Base-by-base conservation (phyloP, 2,329 filamentous ascomycete species). In the Apiospora hydei region DNA sequence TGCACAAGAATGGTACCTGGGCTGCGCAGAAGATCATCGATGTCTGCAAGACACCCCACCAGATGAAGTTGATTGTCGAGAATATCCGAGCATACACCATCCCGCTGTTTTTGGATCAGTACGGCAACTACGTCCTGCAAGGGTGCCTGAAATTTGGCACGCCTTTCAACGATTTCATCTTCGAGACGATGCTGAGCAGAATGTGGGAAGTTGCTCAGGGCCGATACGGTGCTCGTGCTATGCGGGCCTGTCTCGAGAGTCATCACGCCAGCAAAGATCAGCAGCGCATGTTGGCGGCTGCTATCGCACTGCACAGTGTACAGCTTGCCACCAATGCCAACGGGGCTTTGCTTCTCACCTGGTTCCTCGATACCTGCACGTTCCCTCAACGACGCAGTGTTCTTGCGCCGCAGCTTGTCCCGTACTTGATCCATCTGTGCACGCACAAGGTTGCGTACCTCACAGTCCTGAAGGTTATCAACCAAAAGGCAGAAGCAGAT, bases 1-100 rank as follows among this genome's bases (percentile, higher is more conserved):
- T 98, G 10, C 96, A 99, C 88, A 99, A 99, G 89, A 99, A 99
- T 79, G 96, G 96, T 74, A 99, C 96, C 0, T 99, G 96, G 96
- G 96, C 96, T 71, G 96, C 96, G 0, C 96, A 99, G 84, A 99
- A 98, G 88, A 98, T 99, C 79, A 98, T 99, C 77, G 96, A 98
- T 78, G 94, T 98, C 8, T 96, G 95, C 81, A 94, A 96, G 83
- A 94, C 93, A 0, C 91, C 93, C 7, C 85, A 87, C 53, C 95
- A 98, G 83, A 96, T 96, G 91, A 85, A 87, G 67, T 85, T 94
- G 84, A 96, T 99, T 79, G 93, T 96, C 41, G 91, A 97, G 74
- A 89, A 94, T 76, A 87, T 98, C 43, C 92, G 92, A 4, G 92
- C 95, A 0, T 98, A 97, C 83, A 95, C 93, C 0, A 90, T 98